Evolutionary conservation across 2,329 filamentous ascomycete genomes (phyloP).

Genomic region (Phaeosphaeriaceae sp.): DNA sequence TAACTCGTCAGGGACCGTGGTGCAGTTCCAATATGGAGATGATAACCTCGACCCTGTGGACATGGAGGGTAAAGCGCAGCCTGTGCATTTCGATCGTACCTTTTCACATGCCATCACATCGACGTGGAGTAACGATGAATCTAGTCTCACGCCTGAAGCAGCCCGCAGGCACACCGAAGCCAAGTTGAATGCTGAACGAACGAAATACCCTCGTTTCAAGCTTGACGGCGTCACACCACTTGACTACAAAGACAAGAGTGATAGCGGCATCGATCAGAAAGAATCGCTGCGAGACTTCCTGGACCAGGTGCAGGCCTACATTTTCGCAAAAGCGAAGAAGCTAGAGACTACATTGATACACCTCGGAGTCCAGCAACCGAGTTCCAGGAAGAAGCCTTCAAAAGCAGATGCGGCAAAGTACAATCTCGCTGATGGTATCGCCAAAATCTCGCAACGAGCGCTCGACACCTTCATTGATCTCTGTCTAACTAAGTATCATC

Average conservation of each 20-base stretch:
- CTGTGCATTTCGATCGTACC: constrained; percentile 89
- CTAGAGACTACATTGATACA: constrained; percentile 57
- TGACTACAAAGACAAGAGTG: constrained; percentile 71
- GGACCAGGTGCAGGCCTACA: constrained; percentile 75
- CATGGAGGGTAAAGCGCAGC: constrained; percentile 93
- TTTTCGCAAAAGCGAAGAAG: constrained; percentile 67
- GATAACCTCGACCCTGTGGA: constrained; percentile 95
- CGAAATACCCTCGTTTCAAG: constrained; percentile 53
- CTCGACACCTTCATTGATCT: constrained; percentile 77
- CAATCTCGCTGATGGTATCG: constrained; percentile 68
- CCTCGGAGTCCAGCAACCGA: constrained; percentile 30
- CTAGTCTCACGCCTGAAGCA: constrained; percentile 74
- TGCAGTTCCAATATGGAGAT: constrained; percentile 97
- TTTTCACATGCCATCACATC: constrained; percentile 79
- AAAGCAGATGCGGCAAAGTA: constrained; percentile 46
- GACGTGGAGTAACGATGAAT: constrained; percentile 80
- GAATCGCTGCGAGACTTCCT: constrained; percentile 87
- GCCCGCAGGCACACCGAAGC: constrained; percentile 72
- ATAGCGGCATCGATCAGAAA: constrained; percentile 61
- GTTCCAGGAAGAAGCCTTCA: constrained; percentile 12
- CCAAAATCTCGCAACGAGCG: constrained; percentile 80
- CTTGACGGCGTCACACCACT: constrained; percentile 55
- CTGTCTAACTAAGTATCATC: constrained; percentile 88
- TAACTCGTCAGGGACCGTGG: constrained; percentile 84
- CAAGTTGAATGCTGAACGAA: constrained; percentile 71